These are phyloP conservation scores for Neotropicomus parvogracilis DNA, from an alignment of 1,284 basidiomycete species.

Conservation along the genomic window DNA sequence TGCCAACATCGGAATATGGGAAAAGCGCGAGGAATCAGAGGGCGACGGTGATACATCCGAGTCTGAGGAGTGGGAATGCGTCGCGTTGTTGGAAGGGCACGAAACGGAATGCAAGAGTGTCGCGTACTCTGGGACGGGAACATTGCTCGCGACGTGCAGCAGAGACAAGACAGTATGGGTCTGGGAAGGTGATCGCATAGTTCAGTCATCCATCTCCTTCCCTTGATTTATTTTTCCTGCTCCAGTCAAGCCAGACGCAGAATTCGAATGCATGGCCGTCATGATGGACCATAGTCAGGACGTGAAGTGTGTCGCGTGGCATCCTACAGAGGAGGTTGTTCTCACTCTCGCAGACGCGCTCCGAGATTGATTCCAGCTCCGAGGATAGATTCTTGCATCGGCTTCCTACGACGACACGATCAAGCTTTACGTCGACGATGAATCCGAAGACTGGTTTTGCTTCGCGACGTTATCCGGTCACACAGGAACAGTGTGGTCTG, in stretches of 20 bases:
- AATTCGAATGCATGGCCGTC: slow-evolving; percentile 94
- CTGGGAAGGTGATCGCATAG: slow-evolving; percentile 81
- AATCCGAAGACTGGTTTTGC: slow-evolving; percentile 92
- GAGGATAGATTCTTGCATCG: slow-evolving; percentile 84
- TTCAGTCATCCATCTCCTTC: neutral
- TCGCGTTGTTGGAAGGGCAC: slow-evolving; percentile 88
- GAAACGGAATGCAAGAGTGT: slow-evolving; percentile 98
- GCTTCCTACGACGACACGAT: slow-evolving; percentile 97
- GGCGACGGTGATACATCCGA: slow-evolving; percentile 39
- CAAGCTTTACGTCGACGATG: slow-evolving; percentile 92
- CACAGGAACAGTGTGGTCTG: slow-evolving; percentile 87
- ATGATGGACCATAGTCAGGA: slow-evolving; percentile 98
- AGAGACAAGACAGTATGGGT: slow-evolving; percentile 98
- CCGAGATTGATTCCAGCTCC: slow-evolving; percentile 17
- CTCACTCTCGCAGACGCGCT: slow-evolving; percentile 10
- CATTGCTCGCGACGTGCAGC: slow-evolving; percentile 86
- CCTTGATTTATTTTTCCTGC: slow-evolving; percentile 1
- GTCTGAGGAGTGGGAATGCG: slow-evolving; percentile 75
- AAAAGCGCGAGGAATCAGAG: slow-evolving; percentile 53
- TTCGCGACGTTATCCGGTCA: slow-evolving; percentile 81
- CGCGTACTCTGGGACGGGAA: slow-evolving; percentile 79
- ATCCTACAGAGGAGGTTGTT: slow-evolving; percentile 87
- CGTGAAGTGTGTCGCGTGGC: slow-evolving; percentile 94
- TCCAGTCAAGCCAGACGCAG: slow-evolving; percentile 83
- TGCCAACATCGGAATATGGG: slow-evolving; percentile 90